These are phyloP conservation scores for Peronospora tabacina DNA, from an alignment of 352 stramenopile species.

Conservation along the genomic window DNA sequence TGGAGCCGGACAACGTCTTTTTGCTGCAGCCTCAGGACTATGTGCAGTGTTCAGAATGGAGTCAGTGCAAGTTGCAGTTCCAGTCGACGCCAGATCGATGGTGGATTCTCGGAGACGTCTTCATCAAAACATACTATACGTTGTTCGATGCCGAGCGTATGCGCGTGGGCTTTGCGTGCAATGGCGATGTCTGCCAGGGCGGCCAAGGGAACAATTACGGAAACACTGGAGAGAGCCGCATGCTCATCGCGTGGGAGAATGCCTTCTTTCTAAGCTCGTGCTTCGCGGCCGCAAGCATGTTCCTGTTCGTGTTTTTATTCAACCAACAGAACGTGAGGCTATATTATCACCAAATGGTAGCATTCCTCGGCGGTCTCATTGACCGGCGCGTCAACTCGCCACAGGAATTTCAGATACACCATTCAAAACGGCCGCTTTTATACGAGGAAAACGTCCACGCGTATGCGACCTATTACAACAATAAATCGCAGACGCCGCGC, in stretches of 20 bases:
- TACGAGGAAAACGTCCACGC: conserved; percentile 28
- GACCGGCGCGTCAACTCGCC: conserved; percentile 20
- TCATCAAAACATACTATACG: conserved; percentile 90
- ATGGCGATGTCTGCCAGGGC: conserved; percentile 68
- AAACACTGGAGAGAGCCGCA: conserved; percentile 29
- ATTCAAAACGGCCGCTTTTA: conserved; percentile 61
- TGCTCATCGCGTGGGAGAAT: conserved; percentile 51
- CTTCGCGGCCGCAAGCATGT: conserved; percentile 64
- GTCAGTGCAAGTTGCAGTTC: conserved; percentile 73
- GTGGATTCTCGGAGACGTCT: conserved; percentile 87
- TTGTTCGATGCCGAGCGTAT: conserved; percentile 87
- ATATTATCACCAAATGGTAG: conserved; percentile 18
- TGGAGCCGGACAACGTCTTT: conserved; percentile 82
- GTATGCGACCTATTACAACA: conserved; percentile 17
- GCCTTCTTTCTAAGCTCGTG: conserved; percentile 63
- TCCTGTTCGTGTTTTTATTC: conserved; percentile 75
- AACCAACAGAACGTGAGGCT: conserved; percentile 64
- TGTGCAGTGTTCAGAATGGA: conserved; percentile 60
- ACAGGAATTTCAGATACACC: conserved; percentile 25
- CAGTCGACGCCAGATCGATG: conserved; percentile 68
- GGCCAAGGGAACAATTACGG: conserved; percentile 61
- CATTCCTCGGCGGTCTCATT: conserved; percentile 25
- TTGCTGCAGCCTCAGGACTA: conserved; percentile 75
- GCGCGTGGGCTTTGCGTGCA: conserved; percentile 82
- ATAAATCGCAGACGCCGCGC: conserved; percentile 29